Percentiles rank a stretch among this genome's conserved stretches.
phyloP scores from a whole-genome alignment of 2,329 filamentous ascomycete genomes.

The Geosmithia putterillii region DNA sequence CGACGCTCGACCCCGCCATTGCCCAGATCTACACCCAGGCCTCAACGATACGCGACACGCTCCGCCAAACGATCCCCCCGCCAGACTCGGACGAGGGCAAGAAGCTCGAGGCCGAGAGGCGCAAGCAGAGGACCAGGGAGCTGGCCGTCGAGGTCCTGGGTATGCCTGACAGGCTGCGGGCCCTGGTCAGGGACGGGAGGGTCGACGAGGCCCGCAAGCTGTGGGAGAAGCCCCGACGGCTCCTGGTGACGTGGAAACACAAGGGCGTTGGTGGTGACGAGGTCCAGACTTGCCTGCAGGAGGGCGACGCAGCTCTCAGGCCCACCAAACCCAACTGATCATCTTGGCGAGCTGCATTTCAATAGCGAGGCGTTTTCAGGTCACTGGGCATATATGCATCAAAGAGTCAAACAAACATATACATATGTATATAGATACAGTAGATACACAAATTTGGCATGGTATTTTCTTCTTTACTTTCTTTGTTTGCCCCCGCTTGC shows the following conservation, averaged over 20 bases:
- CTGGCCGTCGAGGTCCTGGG: conserved; percentile 51
- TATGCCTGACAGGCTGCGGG: conserved; percentile 45
- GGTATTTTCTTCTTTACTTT: neutral
- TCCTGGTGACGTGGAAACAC: conserved; percentile 42
- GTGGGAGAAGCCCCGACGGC: conserved; percentile 40
- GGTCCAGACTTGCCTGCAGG: conserved; percentile 37
- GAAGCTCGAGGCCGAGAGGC: conserved; percentile 17
- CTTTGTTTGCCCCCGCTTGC: neutral
- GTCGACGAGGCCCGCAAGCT: conserved; percentile 45
- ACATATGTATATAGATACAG: neutral
- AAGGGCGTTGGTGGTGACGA: conserved; percentile 41
- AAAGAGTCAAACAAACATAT: neutral
- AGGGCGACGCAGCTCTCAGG: conserved; percentile 38
- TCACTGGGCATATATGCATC: neutral
- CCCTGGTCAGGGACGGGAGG: conserved; percentile 46
- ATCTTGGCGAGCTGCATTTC: neutral
- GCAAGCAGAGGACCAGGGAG: conserved; percentile 31
- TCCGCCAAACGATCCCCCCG: conserved; percentile 33
- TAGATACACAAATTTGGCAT: neutral
- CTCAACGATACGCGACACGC: conserved; percentile 37
- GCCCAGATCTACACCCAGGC: conserved; percentile 58
- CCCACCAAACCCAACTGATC: conserved; percentile 4
- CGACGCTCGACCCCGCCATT: conserved; percentile 61
- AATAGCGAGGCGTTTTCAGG: neutral
- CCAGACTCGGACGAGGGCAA: conserved; percentile 27